Conservation (phyloP, 345 rosid genomes). For the Nasturtium officinale region DNA sequence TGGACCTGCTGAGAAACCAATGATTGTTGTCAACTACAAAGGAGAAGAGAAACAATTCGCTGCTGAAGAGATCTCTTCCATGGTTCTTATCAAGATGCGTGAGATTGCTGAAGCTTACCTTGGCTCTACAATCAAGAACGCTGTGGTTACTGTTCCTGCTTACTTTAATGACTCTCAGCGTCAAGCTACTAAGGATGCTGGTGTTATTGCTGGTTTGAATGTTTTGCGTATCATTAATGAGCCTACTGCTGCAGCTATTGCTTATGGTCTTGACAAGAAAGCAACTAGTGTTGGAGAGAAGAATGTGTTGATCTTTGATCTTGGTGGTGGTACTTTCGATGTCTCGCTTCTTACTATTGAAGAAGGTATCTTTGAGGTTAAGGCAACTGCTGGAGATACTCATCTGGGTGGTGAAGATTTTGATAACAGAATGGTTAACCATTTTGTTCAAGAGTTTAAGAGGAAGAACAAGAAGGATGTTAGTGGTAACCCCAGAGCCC, state of each 20-base stretch:
- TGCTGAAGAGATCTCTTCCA: constrained; percentile 42
- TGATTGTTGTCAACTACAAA: constrained; percentile 43
- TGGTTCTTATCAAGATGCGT: constrained; percentile 42
- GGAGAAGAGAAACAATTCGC: constrained; percentile 50
- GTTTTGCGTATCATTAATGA: constrained; percentile 43
- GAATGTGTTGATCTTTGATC: constrained; percentile 52
- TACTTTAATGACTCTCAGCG: constrained; percentile 46
- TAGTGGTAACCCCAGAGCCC: constrained; percentile 59
- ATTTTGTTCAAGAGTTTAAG: constrained; percentile 65
- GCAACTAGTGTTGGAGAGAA: constrained; percentile 42
- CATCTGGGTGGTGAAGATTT: constrained; percentile 77
- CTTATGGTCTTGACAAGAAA: constrained; percentile 46
- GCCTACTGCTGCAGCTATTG: constrained; percentile 45
- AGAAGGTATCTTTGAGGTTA: constrained; percentile 68
- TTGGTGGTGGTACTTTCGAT: constrained; percentile 71
- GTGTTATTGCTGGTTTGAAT: constrained; percentile 35
- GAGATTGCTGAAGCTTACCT: constrained; percentile 40
- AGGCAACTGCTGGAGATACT: constrained; percentile 68
- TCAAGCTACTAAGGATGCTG: constrained; percentile 43
- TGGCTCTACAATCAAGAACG: constrained; percentile 32
- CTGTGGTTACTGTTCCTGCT: constrained; percentile 45
- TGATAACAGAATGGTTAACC: constrained; percentile 66
- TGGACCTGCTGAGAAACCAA: constrained; percentile 42
- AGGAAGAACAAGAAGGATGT: constrained; percentile 68
- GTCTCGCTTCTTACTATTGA: constrained; percentile 64